phyloP scores from a whole-genome alignment of 225 moss, liverwort and hornwort species.

The Marchantia paleacea region DNA sequence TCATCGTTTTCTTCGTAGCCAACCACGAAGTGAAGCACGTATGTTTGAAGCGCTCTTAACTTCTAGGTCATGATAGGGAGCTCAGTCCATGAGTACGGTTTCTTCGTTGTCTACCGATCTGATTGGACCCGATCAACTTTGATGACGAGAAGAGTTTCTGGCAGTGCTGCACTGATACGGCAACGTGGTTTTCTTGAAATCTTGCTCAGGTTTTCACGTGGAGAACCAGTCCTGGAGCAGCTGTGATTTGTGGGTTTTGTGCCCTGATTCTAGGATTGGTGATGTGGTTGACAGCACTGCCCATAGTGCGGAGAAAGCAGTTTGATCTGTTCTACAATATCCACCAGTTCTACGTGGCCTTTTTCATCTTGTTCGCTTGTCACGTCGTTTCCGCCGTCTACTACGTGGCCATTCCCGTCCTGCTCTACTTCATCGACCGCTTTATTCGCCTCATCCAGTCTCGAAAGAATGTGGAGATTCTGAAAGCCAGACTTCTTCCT shows the following conservation, averaged over 20 bases:
- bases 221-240: constrained; percentile 9
- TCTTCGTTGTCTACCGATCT: too few species aligned
- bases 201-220: constrained; percentile 5
- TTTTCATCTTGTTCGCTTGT: constrained; percentile 26
- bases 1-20: constrained; percentile 23
- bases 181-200: not conserved
- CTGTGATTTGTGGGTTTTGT: constrained; percentile 19
- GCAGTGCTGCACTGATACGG: not conserved
- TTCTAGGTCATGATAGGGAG: not conserved
- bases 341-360: constrained; percentile 36
- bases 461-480: constrained; percentile 9
- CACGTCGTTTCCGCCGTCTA: constrained; percentile 23
- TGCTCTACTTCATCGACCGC: constrained; percentile 35
- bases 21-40: constrained; percentile 11
- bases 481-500: constrained; percentile 12
- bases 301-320: constrained; percentile 12
- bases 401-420: constrained; percentile 17
- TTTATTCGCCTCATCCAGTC: constrained; percentile 36
- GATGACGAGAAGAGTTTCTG: not conserved
- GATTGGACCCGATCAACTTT: not conserved
- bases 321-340: constrained; percentile 33
- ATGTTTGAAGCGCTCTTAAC: not conserved
- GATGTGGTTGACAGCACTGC: constrained; percentile 28
- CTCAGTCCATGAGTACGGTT: not conserved
- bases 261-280: constrained; percentile 16